Evolutionary conservation across 257 asterid species (phyloP).

Genomic region (Nicotiana undulata): DNA sequence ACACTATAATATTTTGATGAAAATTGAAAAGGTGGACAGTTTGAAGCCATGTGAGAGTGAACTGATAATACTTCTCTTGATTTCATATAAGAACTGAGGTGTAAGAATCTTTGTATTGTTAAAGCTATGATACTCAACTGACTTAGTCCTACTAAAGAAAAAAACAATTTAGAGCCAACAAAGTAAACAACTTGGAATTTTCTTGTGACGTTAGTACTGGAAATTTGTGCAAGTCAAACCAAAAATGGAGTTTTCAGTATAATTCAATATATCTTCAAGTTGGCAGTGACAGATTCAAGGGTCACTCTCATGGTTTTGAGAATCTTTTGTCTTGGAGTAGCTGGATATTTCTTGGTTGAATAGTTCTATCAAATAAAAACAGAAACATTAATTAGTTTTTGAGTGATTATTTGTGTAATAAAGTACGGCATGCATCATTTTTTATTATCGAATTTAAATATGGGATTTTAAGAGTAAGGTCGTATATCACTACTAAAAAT

Average conservation of each 20-base stretch:
- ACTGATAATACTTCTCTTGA: background rate
- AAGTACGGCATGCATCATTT: no score
- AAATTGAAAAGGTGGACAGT: conserved; percentile 68
- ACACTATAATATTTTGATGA: conserved; percentile 54
- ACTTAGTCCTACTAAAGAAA: background rate
- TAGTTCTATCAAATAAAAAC: background rate
- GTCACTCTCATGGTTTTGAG: conserved; percentile 21
- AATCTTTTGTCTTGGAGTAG: conserved; percentile 10
- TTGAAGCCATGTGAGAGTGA: conserved; percentile 40
- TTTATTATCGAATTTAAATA: no score
- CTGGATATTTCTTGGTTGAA: background rate
- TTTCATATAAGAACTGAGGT: background rate
- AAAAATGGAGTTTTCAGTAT: conserved; percentile 12
- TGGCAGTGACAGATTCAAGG: conserved; percentile 11
- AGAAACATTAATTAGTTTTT: no score
- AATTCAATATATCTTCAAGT: conserved; percentile 27
- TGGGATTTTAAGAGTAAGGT: no score
- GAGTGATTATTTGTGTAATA: no score
- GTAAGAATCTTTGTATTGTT: background rate
- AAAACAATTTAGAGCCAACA: background rate
- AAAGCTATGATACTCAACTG: background rate
- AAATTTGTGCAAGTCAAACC: conserved; percentile 27
- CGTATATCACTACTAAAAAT: no score
- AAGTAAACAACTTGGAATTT: conserved; percentile 5
- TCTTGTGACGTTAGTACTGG: conserved; percentile 17